A percentile compares a stretch with the other conserved stretches of the same genome.
These are phyloP conservation scores for Termitomyces sp. DNA, from an alignment of 768 basidiomycete genomes.

Conservation along the genomic window DNA sequence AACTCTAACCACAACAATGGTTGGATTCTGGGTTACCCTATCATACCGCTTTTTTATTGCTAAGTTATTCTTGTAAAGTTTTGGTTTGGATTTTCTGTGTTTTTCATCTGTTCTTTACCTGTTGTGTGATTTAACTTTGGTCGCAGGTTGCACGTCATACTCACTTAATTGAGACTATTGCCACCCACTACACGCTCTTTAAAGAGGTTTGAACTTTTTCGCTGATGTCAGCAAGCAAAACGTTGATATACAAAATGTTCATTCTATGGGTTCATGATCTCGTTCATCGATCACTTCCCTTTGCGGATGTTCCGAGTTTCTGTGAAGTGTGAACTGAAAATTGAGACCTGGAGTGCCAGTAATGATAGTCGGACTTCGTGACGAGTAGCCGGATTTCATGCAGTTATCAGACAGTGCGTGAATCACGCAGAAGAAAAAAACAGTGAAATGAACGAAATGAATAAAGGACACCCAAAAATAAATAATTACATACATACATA, in stretches of 20 bases:
- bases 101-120: not conserved
- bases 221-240: not conserved
- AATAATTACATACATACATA: too few relatives aligned
- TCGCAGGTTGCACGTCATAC: not conserved
- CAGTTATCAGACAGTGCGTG: too few relatives aligned
- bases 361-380: too few relatives aligned
- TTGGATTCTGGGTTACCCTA: not conserved
- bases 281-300: not conserved
- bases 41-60: constrained; percentile 1
- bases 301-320: not conserved
- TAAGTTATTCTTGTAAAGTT: constrained; percentile 7
- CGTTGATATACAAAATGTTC: too few relatives aligned
- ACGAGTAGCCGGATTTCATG: too few relatives aligned
- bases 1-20: not conserved
- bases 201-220: not conserved
- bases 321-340: too few relatives aligned
- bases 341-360: too few relatives aligned
- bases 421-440: too few relatives aligned
- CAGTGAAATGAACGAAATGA: too few relatives aligned
- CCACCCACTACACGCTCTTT: not conserved
- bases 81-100: not conserved
- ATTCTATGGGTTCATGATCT: too few relatives aligned
- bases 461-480: not conserved
- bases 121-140: not conserved
- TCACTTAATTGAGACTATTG: not conserved